Percentiles rank a stretch among this genome's conserved stretches.
These are phyloP conservation scores for Penicillium daleae DNA, from an alignment of 495 filamentous ascomycete species.

Conservation along the genomic window DNA sequence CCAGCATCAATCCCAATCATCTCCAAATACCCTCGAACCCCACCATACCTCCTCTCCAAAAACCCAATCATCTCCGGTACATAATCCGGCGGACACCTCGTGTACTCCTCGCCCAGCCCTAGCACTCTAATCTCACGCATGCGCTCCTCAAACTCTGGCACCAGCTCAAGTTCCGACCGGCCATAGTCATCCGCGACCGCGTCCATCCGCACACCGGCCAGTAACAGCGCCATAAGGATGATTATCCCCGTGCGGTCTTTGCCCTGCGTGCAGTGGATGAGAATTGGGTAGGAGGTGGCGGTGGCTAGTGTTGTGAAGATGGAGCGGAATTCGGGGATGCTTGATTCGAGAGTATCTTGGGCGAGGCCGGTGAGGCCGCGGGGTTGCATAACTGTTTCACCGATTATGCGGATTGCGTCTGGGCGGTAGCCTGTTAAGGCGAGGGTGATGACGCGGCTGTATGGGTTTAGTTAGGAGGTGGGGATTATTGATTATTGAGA, in stretches of 20 bases:
- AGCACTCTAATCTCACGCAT: constrained; percentile 69
- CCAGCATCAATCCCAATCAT: constrained; percentile 56
- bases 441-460: constrained; percentile 63
- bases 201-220: constrained; percentile 56
- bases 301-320: constrained; percentile 55
- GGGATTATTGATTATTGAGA: neutral
- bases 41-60: constrained; percentile 60
- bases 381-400: constrained; percentile 67
- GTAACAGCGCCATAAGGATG: constrained; percentile 63
- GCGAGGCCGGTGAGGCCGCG: constrained; percentile 69
- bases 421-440: constrained; percentile 67
- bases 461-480: neutral
- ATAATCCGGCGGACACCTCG: constrained; percentile 60
- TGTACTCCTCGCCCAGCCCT: constrained; percentile 71
- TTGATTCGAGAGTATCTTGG: constrained; percentile 65
- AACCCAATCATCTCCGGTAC: constrained; percentile 52
- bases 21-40: constrained; percentile 63
- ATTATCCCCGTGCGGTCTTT: constrained; percentile 84
- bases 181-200: constrained; percentile 71
- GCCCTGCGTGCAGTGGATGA: constrained; percentile 85
- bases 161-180: constrained; percentile 62
- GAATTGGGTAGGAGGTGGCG: constrained; percentile 55
- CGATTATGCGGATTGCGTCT: constrained; percentile 68
- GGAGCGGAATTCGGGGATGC: constrained; percentile 62
- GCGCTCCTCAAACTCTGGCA: constrained; percentile 61